Conservation (phyloP, 257 asterid genomes). For the Agastache rugosa region DNA sequence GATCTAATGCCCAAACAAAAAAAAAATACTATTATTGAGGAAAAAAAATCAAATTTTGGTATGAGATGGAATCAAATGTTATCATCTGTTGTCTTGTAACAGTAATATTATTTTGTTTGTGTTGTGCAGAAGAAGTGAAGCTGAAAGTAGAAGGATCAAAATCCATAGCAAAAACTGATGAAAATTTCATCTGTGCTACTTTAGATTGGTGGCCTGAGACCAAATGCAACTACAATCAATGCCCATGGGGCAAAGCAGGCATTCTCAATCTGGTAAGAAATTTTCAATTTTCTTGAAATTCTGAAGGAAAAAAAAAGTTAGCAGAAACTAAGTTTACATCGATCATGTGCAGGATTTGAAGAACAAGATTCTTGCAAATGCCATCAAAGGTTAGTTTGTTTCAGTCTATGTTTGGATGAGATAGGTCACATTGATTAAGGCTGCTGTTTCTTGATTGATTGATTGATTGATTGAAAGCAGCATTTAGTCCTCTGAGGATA, state of each 20-base stretch:
- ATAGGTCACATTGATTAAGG: not conserved
- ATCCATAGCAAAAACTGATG: constrained; percentile 66
- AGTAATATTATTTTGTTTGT: constrained; percentile 37
- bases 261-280: constrained; percentile 59
- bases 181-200: constrained; percentile 75
- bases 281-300: not conserved
- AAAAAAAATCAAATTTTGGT: not conserved
- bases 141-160: constrained; percentile 49
- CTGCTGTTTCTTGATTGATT: constrained; percentile 5
- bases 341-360: constrained; percentile 56
- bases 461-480: constrained; percentile 41
- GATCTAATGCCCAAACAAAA: constrained; percentile 20
- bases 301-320: not conserved
- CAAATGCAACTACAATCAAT: constrained; percentile 70
- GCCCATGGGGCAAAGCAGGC: constrained; percentile 80
- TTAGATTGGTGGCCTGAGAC: constrained; percentile 85
- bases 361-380: constrained; percentile 65
- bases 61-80: constrained; percentile 45
- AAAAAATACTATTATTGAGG: no score
- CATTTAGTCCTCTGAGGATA: constrained; percentile 62
- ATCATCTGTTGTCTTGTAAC: constrained; percentile 30
- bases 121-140: constrained; percentile 52
- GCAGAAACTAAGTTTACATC: constrained; percentile 8
- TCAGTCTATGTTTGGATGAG: not conserved
- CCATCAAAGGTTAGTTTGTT: constrained; percentile 60